These are phyloP conservation scores for Gamarada debralockiae DNA, from an alignment of 495 filamentous ascomycete genomes.

Conservation along the genomic window DNA sequence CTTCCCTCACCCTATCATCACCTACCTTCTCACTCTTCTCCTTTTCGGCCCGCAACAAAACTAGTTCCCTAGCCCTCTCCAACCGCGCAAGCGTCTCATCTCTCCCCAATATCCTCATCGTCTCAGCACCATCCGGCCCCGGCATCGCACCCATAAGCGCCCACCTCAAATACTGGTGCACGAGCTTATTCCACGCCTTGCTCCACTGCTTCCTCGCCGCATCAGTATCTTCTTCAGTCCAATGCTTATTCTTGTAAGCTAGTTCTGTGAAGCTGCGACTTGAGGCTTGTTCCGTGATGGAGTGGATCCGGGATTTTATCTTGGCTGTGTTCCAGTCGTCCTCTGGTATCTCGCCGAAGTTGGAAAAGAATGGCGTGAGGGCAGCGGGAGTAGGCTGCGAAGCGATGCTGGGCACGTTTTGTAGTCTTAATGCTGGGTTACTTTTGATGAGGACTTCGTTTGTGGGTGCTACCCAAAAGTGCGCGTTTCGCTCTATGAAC, in stretches of 20 bases:
- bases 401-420: constrained; percentile 25
- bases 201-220: constrained; percentile 15
- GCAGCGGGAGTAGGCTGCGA: constrained; percentile 22
- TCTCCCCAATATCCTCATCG: constrained; percentile 61
- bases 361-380: not conserved
- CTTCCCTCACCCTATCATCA: not conserved
- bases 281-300: not conserved
- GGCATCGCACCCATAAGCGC: constrained; percentile 52
- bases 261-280: not conserved
- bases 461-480: constrained; percentile 57
- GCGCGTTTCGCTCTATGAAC: constrained; percentile 55
- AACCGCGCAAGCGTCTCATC: constrained; percentile 55
- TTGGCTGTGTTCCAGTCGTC: constrained; percentile 23
- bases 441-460: constrained; percentile 23
- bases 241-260: not conserved
- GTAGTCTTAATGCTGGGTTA: constrained; percentile 3
- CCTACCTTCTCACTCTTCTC: constrained; percentile 1
- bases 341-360: constrained; percentile 21
- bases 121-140: constrained; percentile 55
- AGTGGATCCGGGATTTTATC: constrained; percentile 1
- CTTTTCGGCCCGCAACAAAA: not conserved
- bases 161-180: constrained; percentile 63
- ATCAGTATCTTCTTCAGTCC: constrained; percentile 42
- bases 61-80: constrained; percentile 14
- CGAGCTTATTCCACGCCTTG: constrained; percentile 31